Conservation (phyloP, 257 asterid genomes). For the Eucommia ulmoides region DNA sequence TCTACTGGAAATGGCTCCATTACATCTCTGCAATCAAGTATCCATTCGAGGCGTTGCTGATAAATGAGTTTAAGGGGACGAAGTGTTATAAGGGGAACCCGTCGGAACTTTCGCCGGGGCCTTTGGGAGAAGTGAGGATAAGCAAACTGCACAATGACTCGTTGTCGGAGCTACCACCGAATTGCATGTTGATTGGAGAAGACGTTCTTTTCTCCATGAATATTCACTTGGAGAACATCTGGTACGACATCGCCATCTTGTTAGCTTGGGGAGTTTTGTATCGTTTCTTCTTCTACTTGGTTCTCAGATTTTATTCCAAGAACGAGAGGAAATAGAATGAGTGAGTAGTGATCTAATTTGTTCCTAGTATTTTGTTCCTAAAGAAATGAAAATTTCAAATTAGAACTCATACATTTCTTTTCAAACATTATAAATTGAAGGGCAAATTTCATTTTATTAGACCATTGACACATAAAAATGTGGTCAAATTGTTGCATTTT, state of each 20-base stretch:
- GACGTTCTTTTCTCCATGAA: conserved; percentile 57
- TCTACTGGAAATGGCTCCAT: conserved; percentile 70
- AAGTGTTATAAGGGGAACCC: conserved; percentile 37
- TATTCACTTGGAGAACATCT: conserved; percentile 32
- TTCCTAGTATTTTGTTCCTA: too few species aligned
- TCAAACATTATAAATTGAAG: too few species aligned
- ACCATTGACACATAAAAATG: too few species aligned
- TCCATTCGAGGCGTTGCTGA: conserved; percentile 75
- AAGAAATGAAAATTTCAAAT: too few species aligned
- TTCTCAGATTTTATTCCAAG: conserved; percentile 54
- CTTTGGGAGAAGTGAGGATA: conserved; percentile 52
- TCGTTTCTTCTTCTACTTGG: conserved; percentile 45
- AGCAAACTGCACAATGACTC: conserved; percentile 44
- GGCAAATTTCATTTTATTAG: too few species aligned
- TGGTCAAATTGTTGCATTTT: too few species aligned
- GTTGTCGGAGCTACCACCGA: conserved; percentile 6
- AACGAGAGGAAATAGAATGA: conserved; percentile 40
- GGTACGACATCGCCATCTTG: conserved; percentile 44
- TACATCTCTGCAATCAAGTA: conserved; percentile 82
- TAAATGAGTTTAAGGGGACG: conserved; percentile 63
- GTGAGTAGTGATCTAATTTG: too few species aligned
- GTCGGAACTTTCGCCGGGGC: conserved; percentile 68
- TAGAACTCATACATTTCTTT: too few species aligned
- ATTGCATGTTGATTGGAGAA: conserved; percentile 58
- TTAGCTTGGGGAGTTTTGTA: conserved; percentile 61